These are phyloP conservation scores for Silene coronaria DNA, from an alignment of 179 eudicot species.

Conservation along the genomic window DNA sequence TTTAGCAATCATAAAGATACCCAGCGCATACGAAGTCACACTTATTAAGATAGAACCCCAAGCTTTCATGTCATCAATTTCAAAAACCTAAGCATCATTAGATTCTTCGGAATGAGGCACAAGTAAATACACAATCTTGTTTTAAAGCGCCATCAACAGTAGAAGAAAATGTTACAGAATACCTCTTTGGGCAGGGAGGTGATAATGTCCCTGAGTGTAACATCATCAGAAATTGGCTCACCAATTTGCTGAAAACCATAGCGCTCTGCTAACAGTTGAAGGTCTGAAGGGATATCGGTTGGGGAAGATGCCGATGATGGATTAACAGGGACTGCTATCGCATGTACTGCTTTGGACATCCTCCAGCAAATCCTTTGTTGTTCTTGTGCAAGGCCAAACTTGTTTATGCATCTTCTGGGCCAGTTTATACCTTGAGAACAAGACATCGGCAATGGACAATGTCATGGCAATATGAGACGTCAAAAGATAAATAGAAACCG, in stretches of 20 bases:
- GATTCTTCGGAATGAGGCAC: slow-evolving; percentile 18
- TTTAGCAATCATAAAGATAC: slow-evolving; percentile 74
- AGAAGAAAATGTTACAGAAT: background rate
- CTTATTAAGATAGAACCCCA: slow-evolving; percentile 73
- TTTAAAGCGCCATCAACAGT: background rate
- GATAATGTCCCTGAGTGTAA: slow-evolving; percentile 61
- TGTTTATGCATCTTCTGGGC: slow-evolving; percentile 26
- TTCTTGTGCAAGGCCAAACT: slow-evolving; percentile 23
- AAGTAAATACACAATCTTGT: background rate
- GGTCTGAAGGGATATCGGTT: slow-evolving; percentile 43
- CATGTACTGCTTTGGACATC: slow-evolving; percentile 36
- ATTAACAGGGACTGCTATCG: slow-evolving; percentile 59
- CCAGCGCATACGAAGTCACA: slow-evolving; percentile 73
- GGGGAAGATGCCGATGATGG: slow-evolving; percentile 36
- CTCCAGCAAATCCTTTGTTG: slow-evolving; percentile 25
- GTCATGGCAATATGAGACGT: background rate
- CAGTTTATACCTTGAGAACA: slow-evolving; percentile 27
- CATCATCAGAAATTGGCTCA: slow-evolving; percentile 74
- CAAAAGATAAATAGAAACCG: background rate
- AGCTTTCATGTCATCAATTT: slow-evolving; percentile 84
- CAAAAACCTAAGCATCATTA: slow-evolving; percentile 57
- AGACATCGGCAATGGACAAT: background rate
- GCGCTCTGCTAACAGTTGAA: slow-evolving; percentile 53
- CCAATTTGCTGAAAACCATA: slow-evolving; percentile 90
- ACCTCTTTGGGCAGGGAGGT: slow-evolving; percentile 63